phyloP scores from a whole-genome alignment of 176 grass and related monocot species.

The Aegilops bicornis region DNA sequence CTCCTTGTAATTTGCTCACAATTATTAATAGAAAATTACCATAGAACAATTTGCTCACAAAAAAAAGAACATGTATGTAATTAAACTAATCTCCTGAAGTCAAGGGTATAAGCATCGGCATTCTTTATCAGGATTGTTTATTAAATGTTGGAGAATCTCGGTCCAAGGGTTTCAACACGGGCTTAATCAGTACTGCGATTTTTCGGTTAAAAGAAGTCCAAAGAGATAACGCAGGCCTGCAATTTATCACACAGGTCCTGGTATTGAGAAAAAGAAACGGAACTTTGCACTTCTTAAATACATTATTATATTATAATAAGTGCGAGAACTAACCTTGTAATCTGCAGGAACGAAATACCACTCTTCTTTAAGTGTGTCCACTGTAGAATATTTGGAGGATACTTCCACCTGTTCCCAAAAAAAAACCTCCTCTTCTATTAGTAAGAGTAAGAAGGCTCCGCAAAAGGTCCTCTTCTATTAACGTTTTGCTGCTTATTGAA shows the following conservation, averaged over 20 bases:
- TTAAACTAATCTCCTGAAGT: not conserved
- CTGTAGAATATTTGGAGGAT: slow-evolving; percentile 77
- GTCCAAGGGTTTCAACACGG: not conserved
- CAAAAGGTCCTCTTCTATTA: not conserved
- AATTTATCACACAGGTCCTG: not conserved
- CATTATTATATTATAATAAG: not conserved
- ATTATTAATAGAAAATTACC: too few species aligned
- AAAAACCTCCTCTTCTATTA: not conserved
- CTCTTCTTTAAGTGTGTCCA: slow-evolving; percentile 79
- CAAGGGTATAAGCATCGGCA: not conserved
- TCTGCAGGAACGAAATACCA: slow-evolving; percentile 63
- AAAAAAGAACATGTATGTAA: not conserved
- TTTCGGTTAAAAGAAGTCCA: not conserved
- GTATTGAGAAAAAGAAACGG: not conserved
- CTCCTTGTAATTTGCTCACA: too few species aligned
- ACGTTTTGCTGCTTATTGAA: not conserved
- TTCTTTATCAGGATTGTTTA: not conserved
- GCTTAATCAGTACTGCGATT: not conserved
- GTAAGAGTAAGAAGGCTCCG: slow-evolving; percentile 17
- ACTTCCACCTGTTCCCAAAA: slow-evolving; percentile 46
- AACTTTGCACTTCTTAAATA: not conserved
- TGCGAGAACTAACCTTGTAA: slow-evolving; percentile 51
- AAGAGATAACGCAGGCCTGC: not conserved
- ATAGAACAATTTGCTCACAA: too few species aligned
- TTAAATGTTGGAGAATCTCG: not conserved